phyloP scores from a whole-genome alignment of 164 flowering plant genomes.

The Cinnamomum chago region DNA sequence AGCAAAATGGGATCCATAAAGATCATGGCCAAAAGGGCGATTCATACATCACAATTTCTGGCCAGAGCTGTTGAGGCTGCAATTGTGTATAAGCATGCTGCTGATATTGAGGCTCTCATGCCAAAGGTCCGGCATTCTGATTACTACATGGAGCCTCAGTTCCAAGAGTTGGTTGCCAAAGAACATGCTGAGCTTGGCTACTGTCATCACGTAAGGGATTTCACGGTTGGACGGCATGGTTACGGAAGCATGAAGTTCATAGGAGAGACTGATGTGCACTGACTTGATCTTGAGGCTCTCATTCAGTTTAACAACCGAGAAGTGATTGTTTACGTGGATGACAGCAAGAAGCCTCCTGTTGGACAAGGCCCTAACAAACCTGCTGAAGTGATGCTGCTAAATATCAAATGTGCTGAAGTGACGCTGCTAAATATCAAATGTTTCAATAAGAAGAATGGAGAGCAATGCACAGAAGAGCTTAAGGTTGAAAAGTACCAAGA shows the following conservation, averaged over 20 bases:
- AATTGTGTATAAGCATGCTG: constrained; percentile 81
- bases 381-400: constrained; percentile 90
- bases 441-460: constrained; percentile 83
- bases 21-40: constrained; percentile 42
- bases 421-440: constrained; percentile 86
- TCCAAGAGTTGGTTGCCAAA: constrained; percentile 90
- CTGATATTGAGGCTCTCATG: constrained; percentile 86
- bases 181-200: constrained; percentile 85
- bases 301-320: constrained; percentile 83
- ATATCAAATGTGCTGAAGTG: constrained; percentile 90
- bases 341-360: constrained; percentile 84
- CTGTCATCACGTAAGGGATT: constrained; percentile 71
- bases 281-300: constrained; percentile 74
- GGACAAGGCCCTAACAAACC: constrained; percentile 96
- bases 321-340: constrained; percentile 91
- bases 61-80: constrained; percentile 95
- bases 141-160: constrained; percentile 81
- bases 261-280: constrained; percentile 86
- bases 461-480: constrained; percentile 45
- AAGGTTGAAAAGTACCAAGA: constrained; percentile 72
- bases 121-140: constrained; percentile 83
- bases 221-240: constrained; percentile 77
- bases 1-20: constrained; percentile 50
- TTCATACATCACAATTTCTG: constrained; percentile 53
- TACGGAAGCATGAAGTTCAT: constrained; percentile 81